These are phyloP conservation scores for Auriscalpium vulgare DNA, from an alignment of 768 basidiomycete genomes.

Conservation along the genomic window DNA sequence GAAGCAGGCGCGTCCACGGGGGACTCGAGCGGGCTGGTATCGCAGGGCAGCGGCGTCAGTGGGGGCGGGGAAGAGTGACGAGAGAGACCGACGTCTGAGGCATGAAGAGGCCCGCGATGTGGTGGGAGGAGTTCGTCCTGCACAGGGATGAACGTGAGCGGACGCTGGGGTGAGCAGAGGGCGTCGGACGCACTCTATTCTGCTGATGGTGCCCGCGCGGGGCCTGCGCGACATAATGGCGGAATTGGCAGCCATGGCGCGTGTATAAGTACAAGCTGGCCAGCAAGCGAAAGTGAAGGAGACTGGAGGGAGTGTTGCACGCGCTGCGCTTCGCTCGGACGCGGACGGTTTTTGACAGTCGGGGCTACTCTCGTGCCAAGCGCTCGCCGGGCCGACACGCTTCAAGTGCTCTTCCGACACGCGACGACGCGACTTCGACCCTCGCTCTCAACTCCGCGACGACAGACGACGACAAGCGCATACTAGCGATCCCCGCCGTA, in stretches of 20 bases:
- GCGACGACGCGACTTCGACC: too few species aligned
- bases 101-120: slow-evolving; percentile 53
- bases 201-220: slow-evolving; percentile 10
- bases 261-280: background rate
- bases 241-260: background rate
- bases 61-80: background rate
- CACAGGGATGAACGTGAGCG: slow-evolving; percentile 26
- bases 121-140: slow-evolving; percentile 50
- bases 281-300: too few species aligned
- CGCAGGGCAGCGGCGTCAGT: background rate
- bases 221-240: slow-evolving; percentile 14
- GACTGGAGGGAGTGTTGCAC: too few species aligned
- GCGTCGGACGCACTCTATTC: slow-evolving; percentile 23
- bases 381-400: too few species aligned
- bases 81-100: slow-evolving; percentile 47
- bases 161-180: background rate
- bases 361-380: too few species aligned
- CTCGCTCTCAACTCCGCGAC: too few species aligned
- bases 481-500: too few species aligned
- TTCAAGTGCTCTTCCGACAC: too few species aligned
- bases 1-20: background rate
- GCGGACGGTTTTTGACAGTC: too few species aligned
- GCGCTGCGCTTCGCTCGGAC: too few species aligned
- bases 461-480: too few species aligned
- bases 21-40: background rate